phyloP scores from a whole-genome alignment of 2,329 filamentous ascomycete species.

The Diaporthe capsici region DNA sequence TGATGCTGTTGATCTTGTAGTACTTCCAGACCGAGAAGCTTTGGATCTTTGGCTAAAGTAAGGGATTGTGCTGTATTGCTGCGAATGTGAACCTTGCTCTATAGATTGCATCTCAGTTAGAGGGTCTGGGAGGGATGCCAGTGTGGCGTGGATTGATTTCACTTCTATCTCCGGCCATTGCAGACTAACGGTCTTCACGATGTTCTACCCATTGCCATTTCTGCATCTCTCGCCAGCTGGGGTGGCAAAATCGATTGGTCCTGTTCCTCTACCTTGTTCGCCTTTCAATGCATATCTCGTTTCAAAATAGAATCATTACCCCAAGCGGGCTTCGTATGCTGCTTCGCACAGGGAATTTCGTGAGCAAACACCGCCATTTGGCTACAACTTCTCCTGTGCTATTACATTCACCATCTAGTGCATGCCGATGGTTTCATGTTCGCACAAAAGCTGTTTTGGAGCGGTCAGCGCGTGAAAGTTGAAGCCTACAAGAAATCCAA shows the following conservation, averaged over 20 bases:
- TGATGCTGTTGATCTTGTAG: constrained; percentile 48
- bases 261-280: constrained; percentile 28
- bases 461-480: constrained; percentile 22
- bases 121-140: background rate
- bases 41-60: constrained; percentile 68
- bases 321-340: constrained; percentile 1
- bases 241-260: constrained; percentile 26
- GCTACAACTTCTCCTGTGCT: background rate
- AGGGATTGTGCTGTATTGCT: background rate
- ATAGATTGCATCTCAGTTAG: constrained; percentile 24
- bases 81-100: background rate
- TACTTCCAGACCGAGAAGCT: constrained; percentile 70
- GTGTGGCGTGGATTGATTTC: background rate
- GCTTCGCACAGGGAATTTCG: background rate
- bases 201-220: background rate
- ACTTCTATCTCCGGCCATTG: constrained; percentile 18
- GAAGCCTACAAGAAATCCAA: background rate
- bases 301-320: constrained; percentile 1
- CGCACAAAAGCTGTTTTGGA: constrained; percentile 50
- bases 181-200: constrained; percentile 41
- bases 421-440: background rate
- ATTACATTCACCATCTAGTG: background rate
- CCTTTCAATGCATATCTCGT: constrained; percentile 23
- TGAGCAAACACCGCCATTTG: background rate
- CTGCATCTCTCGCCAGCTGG: constrained; percentile 26